phyloP scores from a whole-genome alignment of 495 filamentous ascomycete species.

The Penicillium canariense region DNA sequence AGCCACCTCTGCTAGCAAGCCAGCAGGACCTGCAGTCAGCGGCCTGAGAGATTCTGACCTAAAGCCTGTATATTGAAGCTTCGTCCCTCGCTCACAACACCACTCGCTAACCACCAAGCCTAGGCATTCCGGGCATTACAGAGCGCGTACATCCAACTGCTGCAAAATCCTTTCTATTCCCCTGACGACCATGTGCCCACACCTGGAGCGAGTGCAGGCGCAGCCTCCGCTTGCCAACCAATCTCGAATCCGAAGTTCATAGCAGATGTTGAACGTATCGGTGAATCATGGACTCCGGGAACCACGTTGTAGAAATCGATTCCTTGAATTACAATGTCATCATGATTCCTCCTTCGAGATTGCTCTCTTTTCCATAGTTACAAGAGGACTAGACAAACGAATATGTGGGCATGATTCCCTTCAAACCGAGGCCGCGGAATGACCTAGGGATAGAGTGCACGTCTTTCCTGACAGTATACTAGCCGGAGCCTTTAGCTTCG shows the following conservation, averaged over 20 bases:
- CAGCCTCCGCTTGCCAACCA: conserved; percentile 44
- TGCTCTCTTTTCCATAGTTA: neutral
- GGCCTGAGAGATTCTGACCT: conserved; percentile 79
- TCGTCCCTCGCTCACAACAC: neutral
- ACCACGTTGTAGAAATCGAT: conserved; percentile 38
- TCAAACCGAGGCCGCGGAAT: neutral
- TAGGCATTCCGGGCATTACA: conserved; percentile 89
- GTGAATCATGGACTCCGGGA: conserved; percentile 61
- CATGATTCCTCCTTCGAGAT: neutral
- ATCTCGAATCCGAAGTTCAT: conserved; percentile 82
- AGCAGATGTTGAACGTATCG: conserved; percentile 80
- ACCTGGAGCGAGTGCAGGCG: conserved; percentile 28
- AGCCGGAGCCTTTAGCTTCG: neutral
- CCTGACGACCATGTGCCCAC: conserved; percentile 76
- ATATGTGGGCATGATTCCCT: neutral
- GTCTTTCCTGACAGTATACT: neutral
- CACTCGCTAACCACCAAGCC: conserved; percentile 3
- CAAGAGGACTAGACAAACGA: neutral
- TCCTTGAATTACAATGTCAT: neutral
- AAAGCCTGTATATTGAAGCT: conserved; percentile 57
- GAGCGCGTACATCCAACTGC: conserved; percentile 79
- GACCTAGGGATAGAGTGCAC: neutral
- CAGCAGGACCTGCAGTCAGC: conserved; percentile 39
- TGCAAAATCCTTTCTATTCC: conserved; percentile 94
- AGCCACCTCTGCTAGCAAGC: conserved; percentile 21